Evolutionary conservation across 306 rosid species (phyloP).

Genomic region (Cyamopsis tetragonoloba): DNA sequence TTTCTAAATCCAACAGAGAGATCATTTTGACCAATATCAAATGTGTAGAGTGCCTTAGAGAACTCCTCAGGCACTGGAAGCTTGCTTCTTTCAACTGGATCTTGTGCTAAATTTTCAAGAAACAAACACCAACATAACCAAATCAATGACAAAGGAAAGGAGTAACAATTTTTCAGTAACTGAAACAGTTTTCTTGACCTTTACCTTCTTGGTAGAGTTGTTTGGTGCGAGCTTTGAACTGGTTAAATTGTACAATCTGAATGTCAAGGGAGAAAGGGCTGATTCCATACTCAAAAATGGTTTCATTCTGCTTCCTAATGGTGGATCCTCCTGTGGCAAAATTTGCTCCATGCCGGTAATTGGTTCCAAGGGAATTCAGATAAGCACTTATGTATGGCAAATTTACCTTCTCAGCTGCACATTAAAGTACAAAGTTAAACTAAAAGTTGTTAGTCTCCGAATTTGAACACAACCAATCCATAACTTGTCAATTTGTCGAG

Average conservation of each 20-base stretch:
- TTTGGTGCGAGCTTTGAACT: slow-evolving; percentile 58
- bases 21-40: slow-evolving; percentile 92
- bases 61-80: slow-evolving; percentile 79
- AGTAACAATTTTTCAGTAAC: not conserved
- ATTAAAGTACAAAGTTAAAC: not conserved
- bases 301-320: slow-evolving; percentile 73
- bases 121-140: not conserved
- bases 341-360: slow-evolving; percentile 81
- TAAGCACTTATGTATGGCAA: slow-evolving; percentile 90
- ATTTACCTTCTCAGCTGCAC: slow-evolving; percentile 63
- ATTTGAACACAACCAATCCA: too few species aligned
- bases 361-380: slow-evolving; percentile 79
- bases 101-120: slow-evolving; percentile 47
- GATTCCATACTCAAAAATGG: slow-evolving; percentile 73
- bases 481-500: not conserved
- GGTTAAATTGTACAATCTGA: slow-evolving; percentile 49
- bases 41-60: slow-evolving; percentile 81
- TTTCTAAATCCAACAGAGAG: slow-evolving; percentile 75
- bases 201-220: slow-evolving; percentile 72
- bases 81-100: slow-evolving; percentile 42
- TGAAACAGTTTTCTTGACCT: not conserved
- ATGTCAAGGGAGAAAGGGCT: slow-evolving; percentile 87
- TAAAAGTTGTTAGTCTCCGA: too few species aligned
- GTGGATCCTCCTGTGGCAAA: slow-evolving; percentile 97
- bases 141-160: not conserved